phyloP scores from a whole-genome alignment of 2,329 filamentous ascomycete species.

The Scorias spongiosa region DNA sequence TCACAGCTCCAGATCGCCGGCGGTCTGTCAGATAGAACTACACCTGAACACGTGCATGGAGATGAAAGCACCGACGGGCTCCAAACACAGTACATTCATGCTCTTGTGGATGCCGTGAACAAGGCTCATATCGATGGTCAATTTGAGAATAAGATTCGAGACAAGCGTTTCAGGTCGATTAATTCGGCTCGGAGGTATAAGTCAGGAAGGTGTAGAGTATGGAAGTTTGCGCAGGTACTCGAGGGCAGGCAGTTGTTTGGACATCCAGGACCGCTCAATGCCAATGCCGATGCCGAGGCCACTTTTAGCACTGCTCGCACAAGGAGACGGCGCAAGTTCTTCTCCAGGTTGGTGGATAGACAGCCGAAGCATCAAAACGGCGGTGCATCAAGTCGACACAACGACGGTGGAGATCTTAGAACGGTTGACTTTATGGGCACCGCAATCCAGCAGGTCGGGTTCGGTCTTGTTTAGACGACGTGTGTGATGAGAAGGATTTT shows the following conservation, averaged over 20 bases:
- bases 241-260: not conserved
- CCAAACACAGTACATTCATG: not conserved
- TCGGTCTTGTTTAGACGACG: too few relatives aligned
- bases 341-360: not conserved
- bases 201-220: too few relatives aligned
- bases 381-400: not conserved
- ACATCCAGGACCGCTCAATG: not conserved
- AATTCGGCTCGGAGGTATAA: not conserved
- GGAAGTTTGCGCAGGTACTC: too few relatives aligned
- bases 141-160: not conserved
- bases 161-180: not conserved
- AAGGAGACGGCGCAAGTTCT: not conserved
- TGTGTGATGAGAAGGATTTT: too few relatives aligned
- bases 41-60: too few relatives aligned
- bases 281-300: not conserved
- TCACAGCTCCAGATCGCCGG: too few relatives aligned
- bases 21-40: too few relatives aligned
- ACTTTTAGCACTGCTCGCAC: not conserved
- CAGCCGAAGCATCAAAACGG: not conserved
- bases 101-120: not conserved
- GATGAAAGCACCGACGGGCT: too few relatives aligned
- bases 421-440: too few relatives aligned
- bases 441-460: too few relatives aligned
- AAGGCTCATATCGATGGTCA: not conserved
- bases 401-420: constrained; percentile 31